Conservation (phyloP, 2,329 filamentous ascomycete genomes). For the Epichloe sylvatica region DNA sequence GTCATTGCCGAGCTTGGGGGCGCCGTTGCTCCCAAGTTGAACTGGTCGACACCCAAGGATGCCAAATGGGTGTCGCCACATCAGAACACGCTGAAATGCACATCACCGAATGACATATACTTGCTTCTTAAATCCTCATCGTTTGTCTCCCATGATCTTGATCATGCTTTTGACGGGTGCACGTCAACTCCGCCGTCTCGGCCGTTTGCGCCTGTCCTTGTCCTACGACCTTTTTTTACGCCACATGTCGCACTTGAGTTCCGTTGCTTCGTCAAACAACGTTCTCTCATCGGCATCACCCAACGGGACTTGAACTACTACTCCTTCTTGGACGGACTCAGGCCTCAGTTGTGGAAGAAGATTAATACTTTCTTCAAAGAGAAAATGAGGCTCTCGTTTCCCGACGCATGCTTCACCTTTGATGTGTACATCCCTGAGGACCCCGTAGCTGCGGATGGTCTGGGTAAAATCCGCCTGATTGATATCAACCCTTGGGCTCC, state of each 20-base stretch:
- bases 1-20: constrained; percentile 74
- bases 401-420: constrained; percentile 72
- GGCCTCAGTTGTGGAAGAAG: constrained; percentile 49
- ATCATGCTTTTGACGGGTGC: constrained; percentile 76
- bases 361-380: constrained; percentile 67
- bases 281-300: constrained; percentile 66
- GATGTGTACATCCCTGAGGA: constrained; percentile 79
- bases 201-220: constrained; percentile 60
- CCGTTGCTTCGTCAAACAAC: constrained; percentile 80
- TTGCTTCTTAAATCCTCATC: constrained; percentile 87
- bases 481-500: constrained; percentile 94
- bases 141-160: constrained; percentile 86
- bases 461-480: constrained; percentile 69
- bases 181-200: constrained; percentile 23
- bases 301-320: constrained; percentile 89
- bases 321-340: constrained; percentile 56
- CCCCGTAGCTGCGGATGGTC: constrained; percentile 38
- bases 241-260: constrained; percentile 89
- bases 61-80: constrained; percentile 79
- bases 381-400: constrained; percentile 62
- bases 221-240: constrained; percentile 76
- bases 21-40: constrained; percentile 80
- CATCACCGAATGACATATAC: constrained; percentile 79
- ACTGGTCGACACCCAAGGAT: constrained; percentile 95
- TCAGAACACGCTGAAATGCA: constrained; percentile 84